Evolutionary conservation across 1,284 basidiomycete genomes (phyloP), one percentile per base, ranked within the genome.

Genomic region (Microbotryum silenes-acaulis): DNA sequence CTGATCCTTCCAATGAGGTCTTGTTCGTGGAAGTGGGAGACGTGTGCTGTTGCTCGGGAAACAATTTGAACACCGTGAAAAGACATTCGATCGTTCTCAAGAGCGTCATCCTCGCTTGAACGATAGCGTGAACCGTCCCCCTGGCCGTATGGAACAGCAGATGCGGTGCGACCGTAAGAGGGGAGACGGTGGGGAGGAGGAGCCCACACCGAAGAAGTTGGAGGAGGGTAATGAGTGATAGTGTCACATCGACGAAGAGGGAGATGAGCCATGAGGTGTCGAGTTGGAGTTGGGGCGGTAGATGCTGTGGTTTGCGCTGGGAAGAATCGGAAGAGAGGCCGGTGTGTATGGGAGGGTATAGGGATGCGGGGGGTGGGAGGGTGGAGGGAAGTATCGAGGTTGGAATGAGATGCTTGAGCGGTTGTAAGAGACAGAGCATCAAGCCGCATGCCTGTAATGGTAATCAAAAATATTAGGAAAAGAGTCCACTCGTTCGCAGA

Each of bases 401-500:
- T n/a, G 59, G 59, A 23, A 60, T 25, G 53, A 60, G 47, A 33
- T 60, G 59, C 48, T 60, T 60, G 33, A 54, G 37, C 5, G 59
- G 59, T 33, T 55, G 47, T 3, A 56, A 4, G 14, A 56, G 59
- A 23, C n/a, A 33, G 7, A 60, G 16, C 10, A 56, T n/a, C n/a
- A 54, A 44, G 9, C 53, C n/a, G 31, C 54, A 16, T 20, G 42
- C 27, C 59, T 60, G 31, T 42, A 5, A 6, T 42, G n/a, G 7
- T 12, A 25, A 1, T 44, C 25, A 31, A 47, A 6, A 20, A 31
- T 4, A 21, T 48, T 33, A 37, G 51, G 23, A 54, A 29, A 10
- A 9, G 1, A 14, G 33, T 10, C 20, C 23, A 14, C 18, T 8
- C 4, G n/a, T 6, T 18, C 21, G n/a, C 3, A 23, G 12, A 55